Base-by-base conservation (phyloP, 2,329 filamentous ascomycete species). In the Exophiala dermatitidis region DNA sequence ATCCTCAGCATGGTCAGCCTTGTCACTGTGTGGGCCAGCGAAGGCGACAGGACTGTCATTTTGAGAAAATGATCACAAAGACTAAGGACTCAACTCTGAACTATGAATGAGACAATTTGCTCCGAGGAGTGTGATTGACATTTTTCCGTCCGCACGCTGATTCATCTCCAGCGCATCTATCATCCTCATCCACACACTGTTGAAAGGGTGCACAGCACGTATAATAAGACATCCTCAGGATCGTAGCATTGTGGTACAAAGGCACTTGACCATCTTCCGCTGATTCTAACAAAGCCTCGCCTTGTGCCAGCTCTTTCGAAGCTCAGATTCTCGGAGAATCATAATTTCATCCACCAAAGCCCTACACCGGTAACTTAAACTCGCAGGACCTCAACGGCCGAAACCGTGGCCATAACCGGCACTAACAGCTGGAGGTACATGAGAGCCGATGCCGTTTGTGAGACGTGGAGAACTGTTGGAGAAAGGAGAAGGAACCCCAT, bases 391-490 rank as follows among this genome's bases (percentile, higher is more conserved):
- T 41, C 48, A 53, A 49, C 45, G 53, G 48, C 45, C 19, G 48
- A 54, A 50, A 38, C 50, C 57, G 46, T 56, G 48, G 44, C 51
- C 48, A 28, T 57, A 57, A 40, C 46, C 12, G 36, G 44, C 33
- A 9, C n/a, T 28, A 12, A 46, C 19, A 19, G 19, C 19, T 19
- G 19, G 50, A 30, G 58, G 40, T 6, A 46, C 6, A 38, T 55
- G 54, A 38, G 58, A 31, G 41, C 33, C 50, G 7, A 56, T 46
- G 43, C 58, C 58, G 34, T 60, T 60, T 4, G 48, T 52, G 9
- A 58, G 37, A 43, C 54, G 50, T 6, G 50, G 37, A 19, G 47
- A 42, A 28, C 43, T 36, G 26, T 41, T 43, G 3, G 37, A 45
- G 29, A 56, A 36, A 12, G 47, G 42, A 28, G 37, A 37, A 6